Percentiles rank a stretch among this genome's conserved stretches.
Evolutionary conservation across 345 rosid species (phyloP).

Genomic region (Citrus glauca): DNA sequence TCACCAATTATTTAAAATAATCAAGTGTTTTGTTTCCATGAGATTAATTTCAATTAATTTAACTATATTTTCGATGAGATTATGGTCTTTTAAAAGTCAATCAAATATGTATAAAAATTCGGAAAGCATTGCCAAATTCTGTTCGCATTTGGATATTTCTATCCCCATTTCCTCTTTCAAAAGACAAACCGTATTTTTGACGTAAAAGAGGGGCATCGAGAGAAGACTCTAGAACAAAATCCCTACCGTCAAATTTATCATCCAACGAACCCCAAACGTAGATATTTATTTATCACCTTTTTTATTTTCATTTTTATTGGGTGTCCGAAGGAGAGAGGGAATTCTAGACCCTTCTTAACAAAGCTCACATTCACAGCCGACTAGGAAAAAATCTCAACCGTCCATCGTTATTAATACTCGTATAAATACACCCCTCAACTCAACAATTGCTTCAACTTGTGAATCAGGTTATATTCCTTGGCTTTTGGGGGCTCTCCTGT

Average conservation of each 20-base stretch:
- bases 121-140: background rate
- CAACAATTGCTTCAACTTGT: background rate
- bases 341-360: slow-evolving; percentile 5
- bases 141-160: background rate
- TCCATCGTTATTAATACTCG: background rate
- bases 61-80: no score
- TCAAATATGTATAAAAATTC: background rate
- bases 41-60: no score
- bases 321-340: background rate
- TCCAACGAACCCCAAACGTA: background rate
- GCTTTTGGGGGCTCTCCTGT: background rate
- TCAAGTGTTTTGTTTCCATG: no score
- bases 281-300: background rate
- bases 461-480: no score
- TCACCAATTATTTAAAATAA: no score
- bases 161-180: background rate
- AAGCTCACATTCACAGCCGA: background rate
- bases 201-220: background rate
- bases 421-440: background rate
- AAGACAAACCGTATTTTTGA: background rate
- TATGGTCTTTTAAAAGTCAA: background rate
- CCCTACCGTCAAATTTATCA: background rate
- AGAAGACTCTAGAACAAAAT: slow-evolving; percentile 1
- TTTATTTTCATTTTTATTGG: fast-evolving
- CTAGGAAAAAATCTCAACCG: slow-evolving; percentile 4